Conservation (phyloP, 73 alveolate species). For the Loxodes magnus region DNA sequence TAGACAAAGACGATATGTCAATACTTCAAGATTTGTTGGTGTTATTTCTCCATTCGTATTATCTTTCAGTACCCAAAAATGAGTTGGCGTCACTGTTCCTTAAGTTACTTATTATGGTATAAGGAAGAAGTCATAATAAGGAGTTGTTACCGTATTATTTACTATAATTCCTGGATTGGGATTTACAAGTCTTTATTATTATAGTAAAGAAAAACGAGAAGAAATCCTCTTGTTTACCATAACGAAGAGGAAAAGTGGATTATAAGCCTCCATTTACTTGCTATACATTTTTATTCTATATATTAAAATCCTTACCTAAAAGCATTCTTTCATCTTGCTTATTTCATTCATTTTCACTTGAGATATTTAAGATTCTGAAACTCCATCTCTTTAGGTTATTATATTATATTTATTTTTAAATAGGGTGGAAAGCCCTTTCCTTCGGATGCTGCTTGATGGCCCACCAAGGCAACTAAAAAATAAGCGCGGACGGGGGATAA, state of each 20-base stretch:
- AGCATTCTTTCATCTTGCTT: slow-evolving; percentile 34
- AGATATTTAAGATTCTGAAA: slow-evolving; percentile 44
- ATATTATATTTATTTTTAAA: no score
- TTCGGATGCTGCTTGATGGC: no score
- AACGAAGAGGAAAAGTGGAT: neutral
- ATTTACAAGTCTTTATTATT: slow-evolving; percentile 23
- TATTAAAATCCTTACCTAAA: neutral
- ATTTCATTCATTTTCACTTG: slow-evolving; percentile 43
- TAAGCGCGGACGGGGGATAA: no score
- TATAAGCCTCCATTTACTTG: neutral
- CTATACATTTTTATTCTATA: neutral
- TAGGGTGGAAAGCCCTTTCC: no score
- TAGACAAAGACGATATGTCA: slow-evolving; percentile 76
- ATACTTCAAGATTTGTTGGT: slow-evolving; percentile 32
- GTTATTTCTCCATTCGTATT: slow-evolving; percentile 10
- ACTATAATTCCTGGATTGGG: slow-evolving; percentile 60
- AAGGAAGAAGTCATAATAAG: slow-evolving; percentile 62
- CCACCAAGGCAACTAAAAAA: no score
- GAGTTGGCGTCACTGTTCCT: slow-evolving; percentile 81
- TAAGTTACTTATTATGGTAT: slow-evolving; percentile 65
- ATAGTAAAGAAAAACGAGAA: slow-evolving; percentile 54
- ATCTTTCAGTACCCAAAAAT: slow-evolving; percentile 53
- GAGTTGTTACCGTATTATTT: slow-evolving; percentile 40
- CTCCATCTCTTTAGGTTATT: slow-evolving; percentile 65
- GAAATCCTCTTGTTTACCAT: slow-evolving; percentile 61